A percentile compares a stretch with the other conserved stretches of the same genome.
Evolutionary conservation across 768 basidiomycete species (phyloP).

Genomic region (Chalciporus piperatus): DNA sequence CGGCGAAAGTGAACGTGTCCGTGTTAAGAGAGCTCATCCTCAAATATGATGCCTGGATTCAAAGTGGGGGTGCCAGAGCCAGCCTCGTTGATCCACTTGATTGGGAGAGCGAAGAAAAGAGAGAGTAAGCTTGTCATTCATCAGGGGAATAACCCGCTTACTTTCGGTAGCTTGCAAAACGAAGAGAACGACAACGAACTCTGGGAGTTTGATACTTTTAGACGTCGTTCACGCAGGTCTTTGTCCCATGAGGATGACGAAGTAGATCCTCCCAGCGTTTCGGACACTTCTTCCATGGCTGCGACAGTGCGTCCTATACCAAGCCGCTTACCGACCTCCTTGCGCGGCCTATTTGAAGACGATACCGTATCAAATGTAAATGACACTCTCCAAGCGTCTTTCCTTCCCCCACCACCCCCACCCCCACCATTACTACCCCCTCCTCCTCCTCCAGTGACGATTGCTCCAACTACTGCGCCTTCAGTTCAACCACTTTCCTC

Average conservation of each 20-base stretch:
- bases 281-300: slow-evolving; percentile 22
- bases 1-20: slow-evolving; percentile 62
- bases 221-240: slow-evolving; percentile 37
- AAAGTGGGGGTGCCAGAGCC: slow-evolving; percentile 66
- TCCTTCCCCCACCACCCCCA: slow-evolving; percentile 39
- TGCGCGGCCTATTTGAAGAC: slow-evolving; percentile 77
- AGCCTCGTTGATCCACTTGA: slow-evolving; percentile 70
- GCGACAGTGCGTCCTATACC: slow-evolving; percentile 50
- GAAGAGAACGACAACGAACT: slow-evolving; percentile 37
- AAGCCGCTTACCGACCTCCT: slow-evolving; percentile 68
- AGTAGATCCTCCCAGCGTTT: slow-evolving; percentile 10
- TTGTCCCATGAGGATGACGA: slow-evolving; percentile 25
- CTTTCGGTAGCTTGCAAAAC: slow-evolving; percentile 16
- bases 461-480: slow-evolving; percentile 28
- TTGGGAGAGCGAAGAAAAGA: slow-evolving; percentile 70
- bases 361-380: slow-evolving; percentile 37
- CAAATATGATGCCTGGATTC: slow-evolving; percentile 71
- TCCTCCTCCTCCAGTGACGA: slow-evolving; percentile 16
- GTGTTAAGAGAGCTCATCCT: slow-evolving; percentile 78
- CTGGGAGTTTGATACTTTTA: slow-evolving; percentile 80
- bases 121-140: slow-evolving; percentile 35
- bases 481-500: slow-evolving; percentile 27
- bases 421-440: slow-evolving; percentile 18
- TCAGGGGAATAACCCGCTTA: slow-evolving; percentile 7
- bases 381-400: slow-evolving; percentile 43